Base-by-base conservation (phyloP, 1,139 yeast species). In the Geotrichum restrictum region DNA sequence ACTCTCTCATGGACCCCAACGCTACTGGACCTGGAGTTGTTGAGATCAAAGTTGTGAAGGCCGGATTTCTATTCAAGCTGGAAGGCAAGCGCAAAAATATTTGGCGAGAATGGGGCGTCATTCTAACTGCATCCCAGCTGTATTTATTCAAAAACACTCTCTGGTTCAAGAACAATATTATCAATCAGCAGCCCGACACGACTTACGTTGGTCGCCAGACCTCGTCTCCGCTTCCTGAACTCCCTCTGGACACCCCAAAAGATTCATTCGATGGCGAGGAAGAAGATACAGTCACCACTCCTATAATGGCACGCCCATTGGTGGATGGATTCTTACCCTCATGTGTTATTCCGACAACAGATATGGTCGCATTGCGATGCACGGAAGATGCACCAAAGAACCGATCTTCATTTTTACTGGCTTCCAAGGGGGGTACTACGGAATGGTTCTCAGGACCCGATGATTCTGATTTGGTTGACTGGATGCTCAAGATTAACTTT, bases 401-500 rank as follows among this genome's bases (percentile, higher is more conserved):
- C 16, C 46, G 57, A 41, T 44, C 58, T 45, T 58, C 67, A 22
- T 66, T 70, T 54, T 44, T 65, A 34, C 59, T 69, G 13, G 64
- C 67, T 0, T 64, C 67, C 11, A 60, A 70, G 7, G 70, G 69
- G 3, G 70, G 70, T 1, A 57, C 65, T 8, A 68, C 64, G 44
- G 73, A 71, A 43, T 69, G 70, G 67, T 66, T 70, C 54, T 66
- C 69, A 7, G 70, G 72, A 1, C 57, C 57, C 4, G 56, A 60
- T 2, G 66, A 62, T 27, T 63, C 54, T 1, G 85, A 80, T 45
- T 68, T 76, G 65, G 63, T 67, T 16, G 76, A 77, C 32, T 83
- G 88, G 88, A 73, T 81, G 47, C 70, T 71, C 40, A 68, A 77
- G 13, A 78, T 83, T 59, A 82, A 83, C 58, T 74, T 75, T 57